phyloP scores from a whole-genome alignment of 2,329 filamentous ascomycete species.

The Pseudocercospora musae region DNA sequence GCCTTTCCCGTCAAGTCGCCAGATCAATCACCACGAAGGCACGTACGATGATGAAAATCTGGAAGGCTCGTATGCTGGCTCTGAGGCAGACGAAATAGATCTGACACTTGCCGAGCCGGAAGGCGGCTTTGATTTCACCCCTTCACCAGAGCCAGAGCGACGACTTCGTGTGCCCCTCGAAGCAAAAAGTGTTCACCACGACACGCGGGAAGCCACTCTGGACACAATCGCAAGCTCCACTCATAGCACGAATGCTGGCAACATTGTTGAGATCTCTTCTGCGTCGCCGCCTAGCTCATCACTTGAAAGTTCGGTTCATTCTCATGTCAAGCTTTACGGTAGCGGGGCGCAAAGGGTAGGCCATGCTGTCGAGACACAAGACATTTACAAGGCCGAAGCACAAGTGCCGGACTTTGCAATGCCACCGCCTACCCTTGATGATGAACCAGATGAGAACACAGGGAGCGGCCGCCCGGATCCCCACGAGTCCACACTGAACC shows the following conservation, averaged over 20 bases:
- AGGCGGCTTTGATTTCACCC: conserved; percentile 25
- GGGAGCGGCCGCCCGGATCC: neutral
- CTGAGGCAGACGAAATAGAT: conserved; percentile 21
- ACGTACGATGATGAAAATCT: conserved; percentile 9
- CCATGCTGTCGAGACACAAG: conserved; percentile 31
- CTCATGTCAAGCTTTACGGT: neutral
- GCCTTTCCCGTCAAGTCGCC: neutral
- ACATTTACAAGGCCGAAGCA: conserved; percentile 32
- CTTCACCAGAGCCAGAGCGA: conserved; percentile 8
- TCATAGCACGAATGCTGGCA: neutral
- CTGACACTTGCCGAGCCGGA: conserved; percentile 30
- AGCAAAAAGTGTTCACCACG: neutral
- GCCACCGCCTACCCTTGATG: conserved; percentile 24
- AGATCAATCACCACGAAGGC: neutral
- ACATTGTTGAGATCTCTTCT: conserved; percentile 8
- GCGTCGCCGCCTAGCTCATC: conserved; percentile 6
- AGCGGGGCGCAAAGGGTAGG: neutral
- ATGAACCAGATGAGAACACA: conserved; percentile 11
- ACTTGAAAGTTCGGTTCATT: neutral
- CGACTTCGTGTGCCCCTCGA: neutral
- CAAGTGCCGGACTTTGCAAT: conserved; percentile 32
- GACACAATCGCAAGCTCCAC: neutral
- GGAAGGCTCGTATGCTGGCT: conserved; percentile 6
- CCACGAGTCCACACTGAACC: neutral
- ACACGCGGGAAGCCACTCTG: neutral